Conservation (phyloP, 768 basidiomycete species). For the Arthromyces matolae region DNA sequence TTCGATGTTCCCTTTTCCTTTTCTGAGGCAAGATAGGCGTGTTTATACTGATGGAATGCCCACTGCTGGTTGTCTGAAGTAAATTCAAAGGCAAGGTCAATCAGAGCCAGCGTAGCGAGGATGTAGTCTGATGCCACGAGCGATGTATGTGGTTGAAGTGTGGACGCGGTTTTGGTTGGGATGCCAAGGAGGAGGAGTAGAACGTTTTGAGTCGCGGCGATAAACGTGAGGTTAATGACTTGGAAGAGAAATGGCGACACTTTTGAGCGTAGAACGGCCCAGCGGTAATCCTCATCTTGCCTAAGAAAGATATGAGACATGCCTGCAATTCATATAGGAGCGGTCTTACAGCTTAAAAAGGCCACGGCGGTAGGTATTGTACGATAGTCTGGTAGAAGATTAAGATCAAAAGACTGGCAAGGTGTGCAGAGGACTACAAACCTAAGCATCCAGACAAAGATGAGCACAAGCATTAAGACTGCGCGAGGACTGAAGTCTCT, state of each 20-base stretch:
- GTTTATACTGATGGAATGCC: slow-evolving; percentile 80
- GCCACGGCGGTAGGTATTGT: slow-evolving; percentile 83
- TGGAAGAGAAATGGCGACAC: slow-evolving; percentile 43
- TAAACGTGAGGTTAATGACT: slow-evolving; percentile 55
- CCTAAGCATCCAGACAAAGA: slow-evolving; percentile 68
- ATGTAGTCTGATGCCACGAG: slow-evolving; percentile 59
- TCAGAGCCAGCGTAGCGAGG: slow-evolving; percentile 56
- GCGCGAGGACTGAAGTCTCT: slow-evolving; percentile 66
- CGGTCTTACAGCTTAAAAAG: slow-evolving; percentile 63
- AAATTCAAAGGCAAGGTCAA: slow-evolving; percentile 67
- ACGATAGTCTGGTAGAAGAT: slow-evolving; percentile 48
- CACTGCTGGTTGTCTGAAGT: slow-evolving; percentile 91
- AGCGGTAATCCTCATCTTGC: slow-evolving; percentile 89
- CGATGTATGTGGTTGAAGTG: slow-evolving; percentile 47
- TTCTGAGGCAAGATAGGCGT: slow-evolving; percentile 34
- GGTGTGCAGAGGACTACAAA: slow-evolving; percentile 15
- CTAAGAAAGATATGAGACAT: slow-evolving; percentile 31
- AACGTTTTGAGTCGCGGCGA: slow-evolving; percentile 76
- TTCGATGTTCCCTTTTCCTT: slow-evolving; percentile 23
- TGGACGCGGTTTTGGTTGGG: slow-evolving; percentile 54
- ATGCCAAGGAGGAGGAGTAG: slow-evolving; percentile 71
- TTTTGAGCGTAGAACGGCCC: slow-evolving; percentile 69
- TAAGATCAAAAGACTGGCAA: slow-evolving; percentile 8
- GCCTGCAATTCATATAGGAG: neutral
- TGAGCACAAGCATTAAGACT: slow-evolving; percentile 67